Evolutionary conservation across 2,329 filamentous ascomycete genomes (phyloP), one percentile per base, ranked within the genome.

Genomic region (Aspergillus brasiliensis): DNA sequence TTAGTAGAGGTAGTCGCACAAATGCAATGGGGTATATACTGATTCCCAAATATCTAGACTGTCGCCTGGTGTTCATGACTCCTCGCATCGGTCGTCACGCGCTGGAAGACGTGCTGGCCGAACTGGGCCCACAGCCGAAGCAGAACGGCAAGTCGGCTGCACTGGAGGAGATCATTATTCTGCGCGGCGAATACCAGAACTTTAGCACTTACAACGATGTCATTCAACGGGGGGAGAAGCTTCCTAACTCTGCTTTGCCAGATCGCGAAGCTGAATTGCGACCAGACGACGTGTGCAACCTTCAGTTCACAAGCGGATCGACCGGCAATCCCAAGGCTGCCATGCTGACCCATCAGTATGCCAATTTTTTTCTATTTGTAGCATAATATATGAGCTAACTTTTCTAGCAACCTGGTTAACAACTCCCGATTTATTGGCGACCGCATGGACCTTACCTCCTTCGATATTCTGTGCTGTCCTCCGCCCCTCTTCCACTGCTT

Each of bases 401-500:
- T 1, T 5, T 10, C 38, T 23, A 80, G 77, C 59, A 78, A 78
- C 47, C 59, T 76, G 3, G 69, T 87, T 68, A 89, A 90, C 73
- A 89, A 89, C 72, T 83, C 86, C 7, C 84, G 87, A 28, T 89
- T 89, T 76, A 88, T 89, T 52, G 90, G 89, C 56, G 88, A 91
- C 73, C 84, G 89, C 46, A 90, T 92, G 88, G 82, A 84, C 5
- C 81, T 94, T 15, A 87, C 85, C 0, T 77, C 84, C 2, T 78
- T 81, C 48, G 90, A 93, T 69, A 80, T 88, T 7, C 81, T 95
- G 10, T 94, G 91, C 79, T 95, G 91, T 73, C 91, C 91, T 3
- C 91, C 91, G 0, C 91, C 91, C 0, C 82, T 95, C 3, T 95
- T 95, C 80, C 91, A 95, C 79, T 94, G 90, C 79, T 94, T 94